These are phyloP conservation scores for Pseudocercospora eumusae DNA, from an alignment of 2,329 filamentous ascomycete species.

Conservation along the genomic window DNA sequence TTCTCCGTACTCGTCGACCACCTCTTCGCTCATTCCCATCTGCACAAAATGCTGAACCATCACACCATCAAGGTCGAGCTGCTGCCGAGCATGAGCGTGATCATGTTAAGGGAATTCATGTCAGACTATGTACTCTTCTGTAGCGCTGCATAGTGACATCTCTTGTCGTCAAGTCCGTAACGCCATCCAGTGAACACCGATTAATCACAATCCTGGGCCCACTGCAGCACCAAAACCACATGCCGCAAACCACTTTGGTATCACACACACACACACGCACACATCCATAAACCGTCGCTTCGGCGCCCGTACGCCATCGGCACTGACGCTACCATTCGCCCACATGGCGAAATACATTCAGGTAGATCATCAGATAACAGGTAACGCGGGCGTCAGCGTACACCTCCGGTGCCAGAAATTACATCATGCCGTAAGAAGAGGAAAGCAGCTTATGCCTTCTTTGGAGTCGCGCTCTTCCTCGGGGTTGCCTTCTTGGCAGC, in stretches of 20 bases:
- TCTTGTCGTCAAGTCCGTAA: slow-evolving; percentile 20
- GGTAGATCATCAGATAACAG: slow-evolving; percentile 12
- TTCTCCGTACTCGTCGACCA: background rate
- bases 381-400: slow-evolving; percentile 19
- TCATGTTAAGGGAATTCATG: slow-evolving; percentile 16
- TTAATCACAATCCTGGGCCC: slow-evolving; percentile 14
- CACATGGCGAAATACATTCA: background rate
- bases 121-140: slow-evolving; percentile 25
- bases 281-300: slow-evolving; percentile 17
- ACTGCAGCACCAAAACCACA: slow-evolving; percentile 13
- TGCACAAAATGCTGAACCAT: background rate
- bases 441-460: slow-evolving; percentile 33
- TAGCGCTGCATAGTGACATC: slow-evolving; percentile 24
- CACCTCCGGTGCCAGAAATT: slow-evolving; percentile 14
- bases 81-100: background rate
- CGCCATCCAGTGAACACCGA: slow-evolving; percentile 21
- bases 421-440: slow-evolving; percentile 15
- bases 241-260: slow-evolving; percentile 22
- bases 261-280: slow-evolving; percentile 25
- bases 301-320: slow-evolving; percentile 21
- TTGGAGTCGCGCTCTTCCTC: slow-evolving; percentile 48
- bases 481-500: slow-evolving; percentile 47
- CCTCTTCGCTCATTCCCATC: background rate
- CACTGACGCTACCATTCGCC: slow-evolving; percentile 11
- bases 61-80: slow-evolving; percentile 5